Evolutionary conservation across 257 asterid species (phyloP).

Genomic region (Solanum piurae): DNA sequence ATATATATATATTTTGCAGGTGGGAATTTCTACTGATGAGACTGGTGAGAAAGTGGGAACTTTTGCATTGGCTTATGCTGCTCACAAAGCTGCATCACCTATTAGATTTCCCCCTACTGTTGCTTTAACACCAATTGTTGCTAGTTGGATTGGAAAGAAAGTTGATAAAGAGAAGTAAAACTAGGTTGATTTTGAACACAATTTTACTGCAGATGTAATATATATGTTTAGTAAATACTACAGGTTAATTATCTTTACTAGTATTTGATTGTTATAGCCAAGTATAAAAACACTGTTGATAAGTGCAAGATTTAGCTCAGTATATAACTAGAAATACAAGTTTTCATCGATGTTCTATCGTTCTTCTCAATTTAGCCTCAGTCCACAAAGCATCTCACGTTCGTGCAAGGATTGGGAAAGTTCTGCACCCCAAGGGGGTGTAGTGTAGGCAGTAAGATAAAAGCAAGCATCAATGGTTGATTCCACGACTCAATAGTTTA

Average conservation of each 20-base stretch:
- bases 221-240: not conserved
- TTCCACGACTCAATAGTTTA: not conserved
- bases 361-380: not conserved
- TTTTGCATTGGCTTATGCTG: constrained; percentile 91
- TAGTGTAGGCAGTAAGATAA: not conserved
- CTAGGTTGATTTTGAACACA: not conserved
- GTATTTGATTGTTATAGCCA: not conserved
- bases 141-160: constrained; percentile 86
- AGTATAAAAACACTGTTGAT: not conserved
- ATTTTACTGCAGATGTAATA: constrained; percentile 10
- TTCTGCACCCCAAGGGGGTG: not conserved
- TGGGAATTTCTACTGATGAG: constrained; percentile 57
- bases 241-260: not conserved
- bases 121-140: constrained; percentile 89
- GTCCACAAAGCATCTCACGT: not conserved
- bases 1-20: constrained; percentile 22
- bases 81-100: constrained; percentile 98
- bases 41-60: constrained; percentile 94
- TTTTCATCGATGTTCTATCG: not conserved
- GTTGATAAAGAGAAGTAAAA: constrained; percentile 49
- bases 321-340: not conserved
- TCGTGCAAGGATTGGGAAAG: not conserved
- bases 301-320: not conserved
- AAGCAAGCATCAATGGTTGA: not conserved
- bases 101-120: constrained; percentile 95